Conservation (phyloP, 2,329 filamentous ascomycete species). For the Raffaelea ambrosiae region DNA sequence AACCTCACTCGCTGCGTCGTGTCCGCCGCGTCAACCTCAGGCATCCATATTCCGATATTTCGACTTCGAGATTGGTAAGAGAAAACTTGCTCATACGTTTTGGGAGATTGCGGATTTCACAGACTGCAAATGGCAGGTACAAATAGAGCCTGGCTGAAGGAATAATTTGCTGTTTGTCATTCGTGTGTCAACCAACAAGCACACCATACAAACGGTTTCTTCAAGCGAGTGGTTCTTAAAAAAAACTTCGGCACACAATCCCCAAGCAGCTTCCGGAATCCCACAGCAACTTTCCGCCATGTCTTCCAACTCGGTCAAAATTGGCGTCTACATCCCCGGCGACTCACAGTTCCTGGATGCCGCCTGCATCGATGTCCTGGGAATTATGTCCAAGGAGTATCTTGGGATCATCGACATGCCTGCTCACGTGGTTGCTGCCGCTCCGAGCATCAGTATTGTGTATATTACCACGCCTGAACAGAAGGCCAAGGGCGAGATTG, state of each 20-base stretch:
- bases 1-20: too few species aligned
- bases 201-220: too few species aligned
- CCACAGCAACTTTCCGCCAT: neutral
- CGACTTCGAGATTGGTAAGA: too few species aligned
- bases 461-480: slow-evolving; percentile 28
- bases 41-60: neutral
- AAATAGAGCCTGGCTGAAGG: too few species aligned
- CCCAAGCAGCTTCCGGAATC: too few species aligned
- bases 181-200: too few species aligned
- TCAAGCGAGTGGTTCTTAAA: too few species aligned
- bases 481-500: slow-evolving; percentile 25
- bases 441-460: slow-evolving; percentile 32
- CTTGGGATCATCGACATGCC: slow-evolving; percentile 25
- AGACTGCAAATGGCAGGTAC: too few species aligned
- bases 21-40: neutral
- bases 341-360: slow-evolving; percentile 40
- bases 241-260: too few species aligned
- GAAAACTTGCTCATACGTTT: too few species aligned
- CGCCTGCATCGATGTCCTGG: slow-evolving; percentile 42
- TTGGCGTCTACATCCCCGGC: slow-evolving; percentile 43
- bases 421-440: slow-evolving; percentile 26
- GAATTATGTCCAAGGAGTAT: slow-evolving; percentile 36
- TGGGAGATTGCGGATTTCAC: too few species aligned
- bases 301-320: slow-evolving; percentile 7
- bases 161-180: too few species aligned